A percentile compares a stretch with the other conserved stretches of the same genome.
These are phyloP conservation scores for Colletotrichum plurivorum DNA, from an alignment of 2,329 filamentous ascomycete genomes.

Conservation along the genomic window DNA sequence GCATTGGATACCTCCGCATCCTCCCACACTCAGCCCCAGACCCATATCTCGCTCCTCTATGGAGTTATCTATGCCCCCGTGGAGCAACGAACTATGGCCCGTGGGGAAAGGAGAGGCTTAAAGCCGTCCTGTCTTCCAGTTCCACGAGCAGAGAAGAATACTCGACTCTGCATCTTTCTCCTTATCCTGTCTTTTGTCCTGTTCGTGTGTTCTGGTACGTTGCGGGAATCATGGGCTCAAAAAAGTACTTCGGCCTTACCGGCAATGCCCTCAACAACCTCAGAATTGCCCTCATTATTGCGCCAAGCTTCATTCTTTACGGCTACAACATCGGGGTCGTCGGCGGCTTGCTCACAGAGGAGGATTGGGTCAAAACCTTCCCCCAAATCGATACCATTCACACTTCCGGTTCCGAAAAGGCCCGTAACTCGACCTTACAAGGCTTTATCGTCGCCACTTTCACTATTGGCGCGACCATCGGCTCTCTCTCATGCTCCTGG, in stretches of 20 bases:
- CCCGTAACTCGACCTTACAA: slow-evolving; percentile 52
- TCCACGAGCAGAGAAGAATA: not conserved
- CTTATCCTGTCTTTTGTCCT: not conserved
- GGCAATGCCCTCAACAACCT: slow-evolving; percentile 52
- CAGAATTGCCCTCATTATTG: slow-evolving; percentile 59
- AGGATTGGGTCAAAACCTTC: slow-evolving; percentile 53
- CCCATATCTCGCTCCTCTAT: slow-evolving; percentile 17
- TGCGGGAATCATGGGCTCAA: slow-evolving; percentile 23
- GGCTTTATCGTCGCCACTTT: slow-evolving; percentile 54
- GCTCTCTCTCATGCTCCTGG: slow-evolving; percentile 51
- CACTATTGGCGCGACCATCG: slow-evolving; percentile 54
- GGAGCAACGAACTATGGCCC: slow-evolving; percentile 3
- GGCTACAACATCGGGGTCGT: slow-evolving; percentile 58
- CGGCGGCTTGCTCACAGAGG: slow-evolving; percentile 51
- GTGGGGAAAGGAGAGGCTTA: slow-evolving; percentile 10
- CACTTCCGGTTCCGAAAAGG: slow-evolving; percentile 46
- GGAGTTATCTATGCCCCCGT: slow-evolving; percentile 28
- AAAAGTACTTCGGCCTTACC: slow-evolving; percentile 50
- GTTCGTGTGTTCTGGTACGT: not conserved
- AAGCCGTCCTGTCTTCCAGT: slow-evolving; percentile 5
- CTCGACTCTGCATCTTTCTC: slow-evolving; percentile 1
- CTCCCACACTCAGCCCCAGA: slow-evolving; percentile 25
- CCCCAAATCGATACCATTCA: slow-evolving; percentile 55
- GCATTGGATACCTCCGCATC: slow-evolving; percentile 35
- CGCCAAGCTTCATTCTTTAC: slow-evolving; percentile 58